These are phyloP conservation scores for Rhododendron molle DNA, from an alignment of 148 eudicot genomes.

Conservation along the genomic window DNA sequence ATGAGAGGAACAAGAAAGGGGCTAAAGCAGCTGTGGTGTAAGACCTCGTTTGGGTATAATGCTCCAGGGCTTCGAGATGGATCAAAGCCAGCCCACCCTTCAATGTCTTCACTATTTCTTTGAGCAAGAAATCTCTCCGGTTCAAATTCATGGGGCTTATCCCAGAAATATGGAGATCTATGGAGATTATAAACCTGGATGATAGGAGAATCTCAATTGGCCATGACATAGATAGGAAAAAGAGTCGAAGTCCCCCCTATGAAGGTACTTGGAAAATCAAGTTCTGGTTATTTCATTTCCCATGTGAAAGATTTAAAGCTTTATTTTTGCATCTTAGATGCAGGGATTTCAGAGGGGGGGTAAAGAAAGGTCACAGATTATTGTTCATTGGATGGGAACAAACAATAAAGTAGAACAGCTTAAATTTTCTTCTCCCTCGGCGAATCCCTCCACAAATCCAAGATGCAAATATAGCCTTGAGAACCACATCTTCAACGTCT, in stretches of 20 bases:
- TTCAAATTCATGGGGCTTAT: constrained; percentile 74
- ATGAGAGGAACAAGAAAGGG: background rate
- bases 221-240: background rate
- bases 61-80: constrained; percentile 98
- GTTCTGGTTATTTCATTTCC: background rate
- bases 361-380: background rate
- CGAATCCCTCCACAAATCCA: background rate
- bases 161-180: constrained; percentile 96
- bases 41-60: constrained; percentile 92
- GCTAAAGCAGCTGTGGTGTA: background rate
- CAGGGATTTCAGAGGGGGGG: background rate
- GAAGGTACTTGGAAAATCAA: constrained; percentile 3
- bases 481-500: background rate
- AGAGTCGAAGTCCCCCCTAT: background rate
- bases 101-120: constrained; percentile 52
- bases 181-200: constrained; percentile 93
- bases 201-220: background rate
- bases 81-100: constrained; percentile 96
- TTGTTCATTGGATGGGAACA: background rate
- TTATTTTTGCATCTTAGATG: background rate
- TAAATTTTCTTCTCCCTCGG: too few relatives aligned
- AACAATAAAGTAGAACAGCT: background rate
- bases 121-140: constrained; percentile 79
- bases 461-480: background rate
- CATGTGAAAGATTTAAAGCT: background rate